These are phyloP conservation scores for Cercospora sesami DNA, from an alignment of 2,329 filamentous ascomycete genomes.

Conservation along the genomic window DNA sequence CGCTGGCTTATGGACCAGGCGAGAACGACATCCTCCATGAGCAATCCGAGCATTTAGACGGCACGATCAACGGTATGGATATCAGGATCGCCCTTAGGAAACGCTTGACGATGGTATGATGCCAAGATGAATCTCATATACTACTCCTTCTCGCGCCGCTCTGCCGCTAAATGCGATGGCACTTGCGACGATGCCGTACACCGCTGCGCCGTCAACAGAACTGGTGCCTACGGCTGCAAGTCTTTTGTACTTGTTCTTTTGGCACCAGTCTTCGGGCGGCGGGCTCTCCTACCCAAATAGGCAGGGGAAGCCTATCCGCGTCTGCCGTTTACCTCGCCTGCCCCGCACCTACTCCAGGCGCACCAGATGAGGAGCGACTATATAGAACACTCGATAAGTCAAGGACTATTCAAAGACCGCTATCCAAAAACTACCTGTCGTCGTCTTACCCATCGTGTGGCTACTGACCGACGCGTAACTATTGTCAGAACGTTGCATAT, in stretches of 20 bases:
- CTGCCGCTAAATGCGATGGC: not conserved
- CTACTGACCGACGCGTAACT: not conserved
- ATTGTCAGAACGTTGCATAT: not conserved
- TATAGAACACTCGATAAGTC: not conserved
- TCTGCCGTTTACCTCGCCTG: not conserved
- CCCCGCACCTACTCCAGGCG: constrained; percentile 1
- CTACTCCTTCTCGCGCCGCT: not conserved
- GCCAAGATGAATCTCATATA: not conserved
- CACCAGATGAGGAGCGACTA: not conserved
- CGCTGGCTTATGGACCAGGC: not conserved
- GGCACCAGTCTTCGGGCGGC: not conserved
- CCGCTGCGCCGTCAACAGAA: not conserved
- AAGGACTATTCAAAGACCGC: not conserved
- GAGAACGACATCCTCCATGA: not conserved
- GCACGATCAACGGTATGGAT: not conserved
- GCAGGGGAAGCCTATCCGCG: not conserved
- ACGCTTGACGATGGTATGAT: not conserved
- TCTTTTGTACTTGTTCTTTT: not conserved
- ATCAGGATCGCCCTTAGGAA: not conserved
- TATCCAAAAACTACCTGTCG: not conserved
- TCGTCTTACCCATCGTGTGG: not conserved
- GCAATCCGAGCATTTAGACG: not conserved
- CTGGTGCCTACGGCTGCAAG: not conserved
- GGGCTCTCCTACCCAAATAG: constrained; percentile 4
- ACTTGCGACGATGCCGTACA: not conserved